Evolutionary conservation across 2,329 filamentous ascomycete species (phyloP), one percentile per base, ranked within the genome.

Genomic region (Fusarium phyllophilum): DNA sequence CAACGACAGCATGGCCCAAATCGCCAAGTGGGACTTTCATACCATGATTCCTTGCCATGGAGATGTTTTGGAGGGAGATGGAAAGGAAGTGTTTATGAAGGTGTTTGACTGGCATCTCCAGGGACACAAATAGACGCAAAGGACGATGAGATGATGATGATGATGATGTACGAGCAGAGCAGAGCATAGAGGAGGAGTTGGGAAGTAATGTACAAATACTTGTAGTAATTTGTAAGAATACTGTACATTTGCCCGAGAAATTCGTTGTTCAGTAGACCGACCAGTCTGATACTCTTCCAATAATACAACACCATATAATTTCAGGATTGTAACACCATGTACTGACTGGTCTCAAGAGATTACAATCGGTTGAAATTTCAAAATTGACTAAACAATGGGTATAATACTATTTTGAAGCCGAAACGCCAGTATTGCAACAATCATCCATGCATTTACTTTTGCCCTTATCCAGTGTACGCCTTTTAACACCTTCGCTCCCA

Each of bases 11-110:
- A 84, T 94, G 45, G 84, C 83, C 75, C 87, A 88, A 68, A 96
- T 98, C 72, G 86, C 90, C 60, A 81, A 83, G 62, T 99, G 96
- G 96, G 92, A 96, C 66, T 97, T 98, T 80, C 89, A 92, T 73
- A 91, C 91, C 44, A 87, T 98, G 57, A 91, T 99, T 68, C 95
- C 96, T 2, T 98, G 96, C 81, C 96, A 99, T 83, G 96, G 96
- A 14, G 96, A 99, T 84, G 91, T 93, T 22, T 91, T 98, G 74
- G 92, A 96, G 81, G 86, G 85, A 5, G 82, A 86, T 71, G 95
- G 89, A 15, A 97, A 97, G 86, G 88, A 88, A 17, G 85, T 93
- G 22, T 97, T 96, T 75, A 85, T 88, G 78, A 94, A 93, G 81
- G 87, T 97, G 18, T 94, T 97, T 83, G 88, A 89, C 77, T 98